These are phyloP conservation scores for Didymosphaeria variabile DNA, from an alignment of 2,329 filamentous ascomycete genomes.

Conservation along the genomic window DNA sequence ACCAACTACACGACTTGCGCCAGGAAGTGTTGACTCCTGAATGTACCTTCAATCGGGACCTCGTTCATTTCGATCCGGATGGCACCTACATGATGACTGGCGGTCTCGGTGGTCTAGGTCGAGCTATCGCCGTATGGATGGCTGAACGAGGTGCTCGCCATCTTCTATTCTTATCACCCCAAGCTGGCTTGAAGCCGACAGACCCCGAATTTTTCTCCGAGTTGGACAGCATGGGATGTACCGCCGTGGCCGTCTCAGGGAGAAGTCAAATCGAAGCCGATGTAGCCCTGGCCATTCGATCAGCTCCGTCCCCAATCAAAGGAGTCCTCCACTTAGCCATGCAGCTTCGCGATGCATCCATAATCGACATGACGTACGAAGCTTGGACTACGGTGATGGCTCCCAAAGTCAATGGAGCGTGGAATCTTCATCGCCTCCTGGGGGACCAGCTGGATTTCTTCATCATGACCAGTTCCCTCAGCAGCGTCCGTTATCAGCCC, in stretches of 20 bases:
- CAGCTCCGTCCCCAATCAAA: slow-evolving; percentile 15
- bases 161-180: slow-evolving; percentile 20
- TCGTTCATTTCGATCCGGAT: no score
- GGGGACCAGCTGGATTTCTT: slow-evolving; percentile 26
- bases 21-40: no score
- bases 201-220: slow-evolving; percentile 12
- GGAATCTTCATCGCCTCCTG: slow-evolving; percentile 26
- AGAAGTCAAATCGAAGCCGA: background rate
- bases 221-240: slow-evolving; percentile 8
- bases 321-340: slow-evolving; percentile 24
- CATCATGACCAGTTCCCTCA: slow-evolving; percentile 21
- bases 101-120: slow-evolving; percentile 27
- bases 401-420: slow-evolving; percentile 41
- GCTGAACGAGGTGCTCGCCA: slow-evolving; percentile 23
- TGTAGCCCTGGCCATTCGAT: background rate
- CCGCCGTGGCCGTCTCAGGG: background rate
- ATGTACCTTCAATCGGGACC: no score
- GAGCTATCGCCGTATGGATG: slow-evolving; percentile 23
- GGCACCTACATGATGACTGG: slow-evolving; percentile 1
- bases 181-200: background rate
- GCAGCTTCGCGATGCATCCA: slow-evolving; percentile 12
- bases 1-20: background rate
- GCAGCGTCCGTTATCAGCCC: slow-evolving; percentile 1
- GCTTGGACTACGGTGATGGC: background rate
- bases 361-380: slow-evolving; percentile 17